phyloP scores from a whole-genome alignment of 257 asterid genomes.

The Forsythia suspensa region DNA sequence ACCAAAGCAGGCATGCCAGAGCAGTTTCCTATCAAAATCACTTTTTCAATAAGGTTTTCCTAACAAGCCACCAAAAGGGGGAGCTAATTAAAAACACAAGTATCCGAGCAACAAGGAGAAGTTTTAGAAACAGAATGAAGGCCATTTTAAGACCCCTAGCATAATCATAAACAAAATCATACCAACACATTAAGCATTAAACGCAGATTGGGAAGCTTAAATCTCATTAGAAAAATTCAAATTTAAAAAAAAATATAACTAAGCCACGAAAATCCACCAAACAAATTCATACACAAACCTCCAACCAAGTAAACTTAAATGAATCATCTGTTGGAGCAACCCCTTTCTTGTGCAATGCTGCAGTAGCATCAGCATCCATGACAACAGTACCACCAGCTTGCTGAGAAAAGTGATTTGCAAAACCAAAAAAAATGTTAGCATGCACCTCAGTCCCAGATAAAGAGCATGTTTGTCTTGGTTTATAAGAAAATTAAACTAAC shows the following conservation, averaged over 20 bases:
- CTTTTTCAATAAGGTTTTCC: not conserved
- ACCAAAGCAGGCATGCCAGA: not conserved
- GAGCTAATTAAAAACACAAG: not conserved
- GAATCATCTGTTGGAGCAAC: slow-evolving; percentile 73
- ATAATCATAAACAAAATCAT: not conserved
- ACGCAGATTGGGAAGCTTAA: slow-evolving; percentile 1
- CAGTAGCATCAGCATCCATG: slow-evolving; percentile 96
- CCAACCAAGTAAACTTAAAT: slow-evolving; percentile 79
- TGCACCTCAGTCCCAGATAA: slow-evolving; percentile 16
- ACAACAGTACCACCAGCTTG: slow-evolving; percentile 70
- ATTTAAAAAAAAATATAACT: not conserved
- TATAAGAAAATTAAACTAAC: not conserved
- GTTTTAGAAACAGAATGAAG: not conserved
- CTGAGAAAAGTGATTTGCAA: slow-evolving; percentile 35
- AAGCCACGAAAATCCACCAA: not conserved
- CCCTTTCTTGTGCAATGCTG: slow-evolving; percentile 77
- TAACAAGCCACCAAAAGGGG: not conserved
- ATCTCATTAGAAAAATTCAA: not conserved
- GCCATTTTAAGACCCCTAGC: not conserved
- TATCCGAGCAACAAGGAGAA: not conserved
- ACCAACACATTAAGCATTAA: slow-evolving; percentile 6
- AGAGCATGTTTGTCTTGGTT: not conserved
- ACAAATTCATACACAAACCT: slow-evolving; percentile 48
- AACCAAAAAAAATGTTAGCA: slow-evolving; percentile 18
- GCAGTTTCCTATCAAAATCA: not conserved